phyloP scores from a whole-genome alignment of 371 early-diverging fungal species.

The Mucor sp. region DNA sequence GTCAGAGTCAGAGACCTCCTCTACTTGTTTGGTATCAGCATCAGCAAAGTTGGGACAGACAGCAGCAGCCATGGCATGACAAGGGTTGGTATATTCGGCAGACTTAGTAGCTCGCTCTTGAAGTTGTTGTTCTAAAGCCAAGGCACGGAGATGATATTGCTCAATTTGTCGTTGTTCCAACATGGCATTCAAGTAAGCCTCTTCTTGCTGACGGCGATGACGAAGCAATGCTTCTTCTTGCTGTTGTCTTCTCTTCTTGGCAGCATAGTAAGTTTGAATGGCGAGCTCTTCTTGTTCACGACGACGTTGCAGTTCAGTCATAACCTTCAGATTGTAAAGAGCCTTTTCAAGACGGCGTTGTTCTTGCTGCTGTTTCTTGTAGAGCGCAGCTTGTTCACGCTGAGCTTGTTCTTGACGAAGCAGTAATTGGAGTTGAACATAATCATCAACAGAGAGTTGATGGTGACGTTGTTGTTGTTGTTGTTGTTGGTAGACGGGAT shows the following conservation, averaged over 20 bases:
- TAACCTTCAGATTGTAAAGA: conserved; percentile 8
- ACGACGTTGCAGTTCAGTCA: conserved; percentile 17
- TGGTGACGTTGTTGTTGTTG: not conserved
- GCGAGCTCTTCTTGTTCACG: conserved; percentile 23
- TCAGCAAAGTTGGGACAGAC: not conserved
- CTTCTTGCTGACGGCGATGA: not conserved
- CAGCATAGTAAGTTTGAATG: conserved; percentile 20
- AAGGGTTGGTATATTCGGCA: not conserved
- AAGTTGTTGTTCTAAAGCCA: not conserved
- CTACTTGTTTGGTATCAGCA: not conserved
- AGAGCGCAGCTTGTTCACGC: conserved; percentile 8
- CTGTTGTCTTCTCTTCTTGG: conserved; percentile 1
- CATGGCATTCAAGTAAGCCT: conserved; percentile 1
- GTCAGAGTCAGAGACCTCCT: not conserved
- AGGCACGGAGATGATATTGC: not conserved
- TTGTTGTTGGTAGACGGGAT: conserved; percentile 3
- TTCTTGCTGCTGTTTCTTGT: conserved; percentile 17
- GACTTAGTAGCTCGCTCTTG: not conserved
- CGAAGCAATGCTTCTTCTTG: not conserved
- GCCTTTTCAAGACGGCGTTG: conserved; percentile 14
- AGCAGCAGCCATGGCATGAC: not conserved
- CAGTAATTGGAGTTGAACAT: conserved; percentile 28
- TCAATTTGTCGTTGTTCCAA: not conserved
- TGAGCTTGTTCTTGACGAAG: conserved; percentile 19
- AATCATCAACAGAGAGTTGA: conserved; percentile 32